These are phyloP conservation scores for Paramecium primaurelia DNA, from an alignment of 73 alveolate genomes.

Conservation along the genomic window DNA sequence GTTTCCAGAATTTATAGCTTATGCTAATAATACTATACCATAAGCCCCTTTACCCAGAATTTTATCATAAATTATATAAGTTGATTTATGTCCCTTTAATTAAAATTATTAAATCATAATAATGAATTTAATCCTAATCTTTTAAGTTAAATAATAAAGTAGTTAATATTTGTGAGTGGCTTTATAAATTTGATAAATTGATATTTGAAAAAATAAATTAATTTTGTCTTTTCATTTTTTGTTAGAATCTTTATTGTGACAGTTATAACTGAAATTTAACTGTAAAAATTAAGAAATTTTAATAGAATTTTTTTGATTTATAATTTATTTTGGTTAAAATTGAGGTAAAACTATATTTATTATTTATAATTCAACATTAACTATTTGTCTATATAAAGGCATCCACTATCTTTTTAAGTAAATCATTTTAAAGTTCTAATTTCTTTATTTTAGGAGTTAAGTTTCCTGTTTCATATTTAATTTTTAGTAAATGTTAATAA, in stretches of 20 bases:
- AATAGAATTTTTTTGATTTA: neutral
- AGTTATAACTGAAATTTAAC: neutral
- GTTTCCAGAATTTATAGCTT: neutral
- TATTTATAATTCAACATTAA: neutral
- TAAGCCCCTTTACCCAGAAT: slow-evolving; percentile 1
- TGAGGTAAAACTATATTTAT: neutral
- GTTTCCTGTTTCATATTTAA: neutral
- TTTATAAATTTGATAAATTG: too few species aligned
- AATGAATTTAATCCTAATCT: neutral
- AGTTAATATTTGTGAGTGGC: neutral
- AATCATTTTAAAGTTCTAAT: neutral
- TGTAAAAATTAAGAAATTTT: too few species aligned
- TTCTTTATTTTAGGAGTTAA: neutral
- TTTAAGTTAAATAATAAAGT: neutral
- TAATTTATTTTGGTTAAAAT: neutral
- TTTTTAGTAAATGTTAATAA: neutral
- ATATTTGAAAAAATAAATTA: too few species aligned
- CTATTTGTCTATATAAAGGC: neutral
- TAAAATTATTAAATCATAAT: neutral
- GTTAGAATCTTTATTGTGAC: neutral
- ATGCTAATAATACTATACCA: neutral
- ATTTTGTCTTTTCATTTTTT: neutral
- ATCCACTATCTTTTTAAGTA: neutral
- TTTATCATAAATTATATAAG: neutral
- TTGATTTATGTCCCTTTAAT: neutral